Percentiles rank a stretch among this genome's conserved stretches.
phyloP scores from a whole-genome alignment of 2,329 filamentous ascomycete species.

The Claviceps digitariae region DNA sequence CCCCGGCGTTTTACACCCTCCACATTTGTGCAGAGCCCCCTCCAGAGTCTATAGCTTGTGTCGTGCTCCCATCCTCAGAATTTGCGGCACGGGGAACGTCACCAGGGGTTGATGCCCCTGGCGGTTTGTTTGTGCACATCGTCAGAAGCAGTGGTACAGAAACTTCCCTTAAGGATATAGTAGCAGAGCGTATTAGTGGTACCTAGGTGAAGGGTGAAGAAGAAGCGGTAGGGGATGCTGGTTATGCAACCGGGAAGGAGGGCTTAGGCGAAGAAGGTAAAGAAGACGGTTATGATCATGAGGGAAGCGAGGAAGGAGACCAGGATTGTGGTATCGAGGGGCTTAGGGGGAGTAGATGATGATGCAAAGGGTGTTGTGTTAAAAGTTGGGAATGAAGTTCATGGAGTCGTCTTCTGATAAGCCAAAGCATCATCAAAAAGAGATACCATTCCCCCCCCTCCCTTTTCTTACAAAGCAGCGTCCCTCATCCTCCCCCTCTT shows the following conservation, averaged over 20 bases:
- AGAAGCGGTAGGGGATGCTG: conserved; percentile 50
- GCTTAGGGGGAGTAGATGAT: conserved; percentile 25
- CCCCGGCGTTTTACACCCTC: conserved; percentile 57
- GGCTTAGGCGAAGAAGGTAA: conserved; percentile 30
- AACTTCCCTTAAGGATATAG: conserved; percentile 79
- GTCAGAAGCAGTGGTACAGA: conserved; percentile 95
- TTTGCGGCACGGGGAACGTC: conserved; percentile 35
- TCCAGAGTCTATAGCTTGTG: conserved; percentile 43
- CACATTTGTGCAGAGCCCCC: conserved; percentile 46
- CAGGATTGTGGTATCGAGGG: conserved; percentile 48
- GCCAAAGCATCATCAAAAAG: too few species aligned
- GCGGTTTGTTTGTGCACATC: too few species aligned
- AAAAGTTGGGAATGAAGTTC: too few species aligned
- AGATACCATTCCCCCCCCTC: too few species aligned
- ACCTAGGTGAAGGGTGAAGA: conserved; percentile 95
- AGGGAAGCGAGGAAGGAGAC: conserved; percentile 43
- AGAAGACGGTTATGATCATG: conserved; percentile 37
- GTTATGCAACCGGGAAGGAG: conserved; percentile 36
- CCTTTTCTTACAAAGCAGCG: too few species aligned
- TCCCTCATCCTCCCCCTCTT: too few species aligned
- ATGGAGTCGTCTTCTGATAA: too few species aligned
- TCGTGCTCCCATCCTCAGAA: conserved; percentile 34
- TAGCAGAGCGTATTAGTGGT: conserved; percentile 87
- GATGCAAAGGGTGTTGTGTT: too few species aligned
- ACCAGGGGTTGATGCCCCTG: too few species aligned